Evolutionary conservation across 1,139 yeast genomes (phyloP).

Genomic region (Lodderomyces orthopsilosis): DNA sequence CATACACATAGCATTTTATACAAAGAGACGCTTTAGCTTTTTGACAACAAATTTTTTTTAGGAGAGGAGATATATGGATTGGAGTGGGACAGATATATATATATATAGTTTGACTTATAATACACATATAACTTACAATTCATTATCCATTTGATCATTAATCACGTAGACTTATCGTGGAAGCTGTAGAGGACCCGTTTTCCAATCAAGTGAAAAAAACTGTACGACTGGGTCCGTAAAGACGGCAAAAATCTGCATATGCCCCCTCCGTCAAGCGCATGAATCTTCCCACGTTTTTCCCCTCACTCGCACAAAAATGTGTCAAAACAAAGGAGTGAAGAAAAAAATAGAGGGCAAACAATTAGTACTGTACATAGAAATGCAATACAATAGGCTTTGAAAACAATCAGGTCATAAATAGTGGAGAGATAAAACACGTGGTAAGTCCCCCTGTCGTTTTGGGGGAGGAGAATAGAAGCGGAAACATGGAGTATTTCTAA

Average conservation of each 20-base stretch:
- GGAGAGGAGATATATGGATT: background rate
- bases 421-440: background rate
- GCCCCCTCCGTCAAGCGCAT: no score
- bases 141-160: background rate
- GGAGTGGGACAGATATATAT: background rate
- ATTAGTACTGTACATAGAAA: no score
- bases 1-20: background rate
- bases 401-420: background rate
- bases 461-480: no score
- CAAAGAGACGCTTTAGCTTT: background rate
- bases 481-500: no score
- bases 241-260: no score
- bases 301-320: slow-evolving; percentile 1
- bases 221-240: no score
- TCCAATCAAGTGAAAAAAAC: no score
- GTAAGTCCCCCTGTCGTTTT: no score
- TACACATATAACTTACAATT: background rate
- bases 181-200: background rate
- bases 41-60: background rate
- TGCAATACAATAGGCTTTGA: background rate
- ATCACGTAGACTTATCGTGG: no score
- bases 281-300: background rate
- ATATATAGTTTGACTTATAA: background rate
- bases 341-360: background rate
- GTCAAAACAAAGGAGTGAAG: slow-evolving; percentile 1